Evolutionary conservation across 1,284 basidiomycete genomes (phyloP).

Genomic region (Trichosporon sp.): DNA sequence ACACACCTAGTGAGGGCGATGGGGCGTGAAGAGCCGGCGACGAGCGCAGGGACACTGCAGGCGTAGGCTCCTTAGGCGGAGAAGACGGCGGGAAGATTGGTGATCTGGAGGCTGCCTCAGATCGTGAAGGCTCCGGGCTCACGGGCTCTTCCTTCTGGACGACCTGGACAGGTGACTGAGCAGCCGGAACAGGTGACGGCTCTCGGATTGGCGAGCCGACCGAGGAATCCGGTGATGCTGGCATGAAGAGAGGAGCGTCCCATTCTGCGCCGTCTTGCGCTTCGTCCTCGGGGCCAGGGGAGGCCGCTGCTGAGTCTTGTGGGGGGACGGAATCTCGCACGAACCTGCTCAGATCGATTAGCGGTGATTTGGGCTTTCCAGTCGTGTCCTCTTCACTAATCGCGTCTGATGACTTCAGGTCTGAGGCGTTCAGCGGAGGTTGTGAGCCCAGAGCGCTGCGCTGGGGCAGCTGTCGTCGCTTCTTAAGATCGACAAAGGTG

Average conservation of each 20-base stretch:
- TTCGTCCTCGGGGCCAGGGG: neutral
- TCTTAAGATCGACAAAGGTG: slow-evolving; percentile 8
- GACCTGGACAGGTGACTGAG: neutral
- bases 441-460: neutral
- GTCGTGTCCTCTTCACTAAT: neutral
- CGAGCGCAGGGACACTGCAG: neutral
- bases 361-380: neutral
- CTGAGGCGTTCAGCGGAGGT: neutral
- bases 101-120: neutral
- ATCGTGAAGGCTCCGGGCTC: neutral
- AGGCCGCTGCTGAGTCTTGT: neutral
- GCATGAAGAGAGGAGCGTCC: neutral
- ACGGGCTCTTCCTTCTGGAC: neutral
- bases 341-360: neutral
- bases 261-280: neutral
- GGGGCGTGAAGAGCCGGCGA: neutral
- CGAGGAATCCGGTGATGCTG: neutral
- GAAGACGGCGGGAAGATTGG: neutral
- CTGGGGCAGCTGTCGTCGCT: neutral
- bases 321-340: neutral
- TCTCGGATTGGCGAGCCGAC: neutral
- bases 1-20: neutral
- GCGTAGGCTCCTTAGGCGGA: neutral
- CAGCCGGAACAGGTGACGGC: neutral
- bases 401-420: neutral